Conservation (phyloP, 2,329 filamentous ascomycete species). For the Monosporascus sp. region DNA sequence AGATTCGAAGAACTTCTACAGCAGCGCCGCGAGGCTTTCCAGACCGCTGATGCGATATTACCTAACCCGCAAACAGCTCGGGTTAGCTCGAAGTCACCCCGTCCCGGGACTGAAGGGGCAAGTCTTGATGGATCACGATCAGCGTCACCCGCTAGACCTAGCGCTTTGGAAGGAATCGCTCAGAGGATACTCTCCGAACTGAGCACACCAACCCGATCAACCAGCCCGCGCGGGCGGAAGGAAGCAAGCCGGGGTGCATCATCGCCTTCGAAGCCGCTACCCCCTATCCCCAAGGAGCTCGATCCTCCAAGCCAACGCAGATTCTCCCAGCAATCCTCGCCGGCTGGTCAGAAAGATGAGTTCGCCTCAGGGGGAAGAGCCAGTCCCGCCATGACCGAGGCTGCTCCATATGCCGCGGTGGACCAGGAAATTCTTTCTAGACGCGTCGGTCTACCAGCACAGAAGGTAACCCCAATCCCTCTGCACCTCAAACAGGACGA, state of each 20-base stretch:
- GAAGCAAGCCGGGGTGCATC: slow-evolving; percentile 33
- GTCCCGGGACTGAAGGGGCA: slow-evolving; percentile 32
- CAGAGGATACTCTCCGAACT: slow-evolving; percentile 59
- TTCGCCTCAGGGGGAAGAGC: slow-evolving; percentile 21
- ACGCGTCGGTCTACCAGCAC: slow-evolving; percentile 45
- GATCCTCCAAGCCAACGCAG: slow-evolving; percentile 31
- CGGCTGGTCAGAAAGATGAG: slow-evolving; percentile 27
- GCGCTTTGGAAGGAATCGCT: slow-evolving; percentile 55
- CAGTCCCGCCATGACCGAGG: slow-evolving; percentile 43
- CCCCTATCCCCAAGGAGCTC: slow-evolving; percentile 39
- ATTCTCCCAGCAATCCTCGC: slow-evolving; percentile 36
- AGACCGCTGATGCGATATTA: slow-evolving; percentile 50
- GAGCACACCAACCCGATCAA: slow-evolving; percentile 47
- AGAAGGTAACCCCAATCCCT: slow-evolving; percentile 41
- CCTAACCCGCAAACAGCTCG: slow-evolving; percentile 28
- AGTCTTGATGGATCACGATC: slow-evolving; percentile 42
- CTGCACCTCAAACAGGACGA: slow-evolving; percentile 36
- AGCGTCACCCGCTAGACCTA: slow-evolving; percentile 48
- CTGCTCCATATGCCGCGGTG: slow-evolving; percentile 57
- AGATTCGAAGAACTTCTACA: slow-evolving; percentile 69
- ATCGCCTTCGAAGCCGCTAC: slow-evolving; percentile 27
- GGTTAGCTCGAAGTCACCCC: slow-evolving; percentile 19
- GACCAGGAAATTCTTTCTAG: slow-evolving; percentile 58
- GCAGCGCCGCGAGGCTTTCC: slow-evolving; percentile 60
- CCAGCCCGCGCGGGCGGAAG: slow-evolving; percentile 46